These are phyloP conservation scores for Aspergillus tamarii DNA, from an alignment of 2,329 filamentous ascomycete species.

Conservation along the genomic window DNA sequence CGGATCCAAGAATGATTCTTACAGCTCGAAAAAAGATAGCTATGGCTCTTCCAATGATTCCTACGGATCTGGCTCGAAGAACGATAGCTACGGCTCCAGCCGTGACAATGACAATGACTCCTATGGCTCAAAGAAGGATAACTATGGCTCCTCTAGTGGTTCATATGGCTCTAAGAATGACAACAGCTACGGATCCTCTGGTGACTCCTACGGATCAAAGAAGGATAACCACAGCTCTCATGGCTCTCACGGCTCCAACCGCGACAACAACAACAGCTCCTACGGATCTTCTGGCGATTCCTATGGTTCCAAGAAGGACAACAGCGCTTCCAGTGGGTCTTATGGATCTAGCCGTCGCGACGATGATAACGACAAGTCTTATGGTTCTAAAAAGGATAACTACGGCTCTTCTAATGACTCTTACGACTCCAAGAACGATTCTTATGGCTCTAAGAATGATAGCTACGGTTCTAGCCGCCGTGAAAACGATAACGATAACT, in stretches of 20 bases:
- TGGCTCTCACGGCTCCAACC: too few species aligned
- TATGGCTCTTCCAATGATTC: background rate
- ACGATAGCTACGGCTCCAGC: background rate
- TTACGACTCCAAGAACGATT: background rate
- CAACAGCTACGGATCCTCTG: background rate
- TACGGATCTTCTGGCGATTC: background rate
- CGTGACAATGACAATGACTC: background rate
- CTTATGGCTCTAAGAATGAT: background rate
- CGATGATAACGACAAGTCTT: background rate
- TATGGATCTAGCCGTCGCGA: background rate
- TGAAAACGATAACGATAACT: background rate
- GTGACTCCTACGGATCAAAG: background rate
- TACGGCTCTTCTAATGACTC: conserved; percentile 1
- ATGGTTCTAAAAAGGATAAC: background rate
- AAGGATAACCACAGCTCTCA: background rate
- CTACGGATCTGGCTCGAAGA: background rate
- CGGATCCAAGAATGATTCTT: background rate
- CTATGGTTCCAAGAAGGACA: background rate
- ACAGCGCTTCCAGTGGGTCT: background rate
- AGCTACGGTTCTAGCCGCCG: background rate
- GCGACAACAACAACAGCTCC: background rate
- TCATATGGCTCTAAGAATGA: background rate
- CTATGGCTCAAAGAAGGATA: background rate
- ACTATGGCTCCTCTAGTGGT: background rate
- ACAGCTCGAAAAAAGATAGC: background rate